Percentiles rank a stretch among this genome's conserved stretches.
These are phyloP conservation scores for Azolla pinnata DNA, from an alignment of 75 land plant genomes.

Conservation along the genomic window DNA sequence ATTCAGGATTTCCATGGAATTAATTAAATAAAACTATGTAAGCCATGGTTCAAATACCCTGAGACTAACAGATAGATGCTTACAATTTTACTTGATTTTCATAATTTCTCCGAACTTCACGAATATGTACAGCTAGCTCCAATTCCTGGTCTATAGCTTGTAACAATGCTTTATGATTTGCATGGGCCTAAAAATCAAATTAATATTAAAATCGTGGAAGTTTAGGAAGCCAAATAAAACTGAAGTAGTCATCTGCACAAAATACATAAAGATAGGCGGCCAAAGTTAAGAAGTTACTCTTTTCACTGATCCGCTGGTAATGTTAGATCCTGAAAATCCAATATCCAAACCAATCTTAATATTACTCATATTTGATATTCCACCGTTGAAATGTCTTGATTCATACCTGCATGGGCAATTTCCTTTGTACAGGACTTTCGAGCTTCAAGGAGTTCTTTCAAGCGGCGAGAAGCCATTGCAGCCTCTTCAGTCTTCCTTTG, in stretches of 20 bases:
- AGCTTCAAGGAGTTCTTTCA: conserved; percentile 91
- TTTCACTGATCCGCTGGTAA: no score
- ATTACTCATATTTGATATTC: no score
- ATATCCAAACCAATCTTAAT: no score
- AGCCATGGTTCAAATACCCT: no score
- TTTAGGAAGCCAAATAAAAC: neutral
- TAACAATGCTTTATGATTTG: conserved; percentile 72
- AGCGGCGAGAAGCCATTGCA: conserved; percentile 87
- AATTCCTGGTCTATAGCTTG: conserved; percentile 92
- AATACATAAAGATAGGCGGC: no score
- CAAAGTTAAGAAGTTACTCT: no score
- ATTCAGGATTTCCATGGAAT: no score
- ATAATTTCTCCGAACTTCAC: conserved; percentile 94
- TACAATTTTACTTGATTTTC: conserved; percentile 94
- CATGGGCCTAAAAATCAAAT: conserved; percentile 20
- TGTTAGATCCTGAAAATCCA: no score
- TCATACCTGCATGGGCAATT: conserved; percentile 24
- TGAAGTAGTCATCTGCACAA: no score
- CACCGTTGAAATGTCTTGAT: no score
- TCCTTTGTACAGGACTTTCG: conserved; percentile 63
- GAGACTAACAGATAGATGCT: conserved; percentile 24
- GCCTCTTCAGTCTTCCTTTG: conserved; percentile 98
- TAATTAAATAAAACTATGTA: no score
- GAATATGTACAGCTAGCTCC: conserved; percentile 86
- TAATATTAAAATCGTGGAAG: neutral